These are phyloP conservation scores for Kwoniella sp. DNA, from an alignment of 768 basidiomycete species.

Conservation along the genomic window DNA sequence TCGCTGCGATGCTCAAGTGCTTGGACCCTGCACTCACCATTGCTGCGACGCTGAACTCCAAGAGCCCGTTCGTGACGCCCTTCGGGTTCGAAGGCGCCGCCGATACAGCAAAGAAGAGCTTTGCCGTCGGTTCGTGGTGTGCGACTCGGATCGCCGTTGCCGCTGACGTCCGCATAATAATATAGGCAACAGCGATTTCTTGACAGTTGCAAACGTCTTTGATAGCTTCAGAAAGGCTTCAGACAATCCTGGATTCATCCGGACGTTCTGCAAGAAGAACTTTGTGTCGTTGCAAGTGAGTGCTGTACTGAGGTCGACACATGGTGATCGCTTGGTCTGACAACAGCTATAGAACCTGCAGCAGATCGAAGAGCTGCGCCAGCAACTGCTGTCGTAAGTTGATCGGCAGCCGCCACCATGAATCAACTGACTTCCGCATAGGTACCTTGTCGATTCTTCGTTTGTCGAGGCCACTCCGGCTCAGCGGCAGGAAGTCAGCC, in stretches of 20 bases:
- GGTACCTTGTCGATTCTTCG: slow-evolving; percentile 81
- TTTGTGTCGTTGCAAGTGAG: slow-evolving; percentile 76
- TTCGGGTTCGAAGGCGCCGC: slow-evolving; percentile 84
- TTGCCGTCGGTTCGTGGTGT: slow-evolving; percentile 69
- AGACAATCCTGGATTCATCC: slow-evolving; percentile 58
- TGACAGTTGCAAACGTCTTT: slow-evolving; percentile 89
- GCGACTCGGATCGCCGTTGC: no score
- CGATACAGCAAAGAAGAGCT: slow-evolving; percentile 72
- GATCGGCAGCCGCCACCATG: no score
- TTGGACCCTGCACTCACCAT: slow-evolving; percentile 96
- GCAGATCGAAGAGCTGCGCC: slow-evolving; percentile 92
- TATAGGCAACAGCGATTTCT: slow-evolving; percentile 89
- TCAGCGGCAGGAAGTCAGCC: slow-evolving; percentile 66
- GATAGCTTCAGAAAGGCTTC: slow-evolving; percentile 76
- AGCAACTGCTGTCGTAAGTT: slow-evolving; percentile 71
- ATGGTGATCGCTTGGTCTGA: background rate
- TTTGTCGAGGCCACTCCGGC: slow-evolving; percentile 68
- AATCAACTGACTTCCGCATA: no score
- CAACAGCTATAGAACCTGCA: slow-evolving; percentile 89
- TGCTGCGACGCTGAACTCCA: slow-evolving; percentile 84
- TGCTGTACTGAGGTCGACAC: background rate
- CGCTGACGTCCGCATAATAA: no score
- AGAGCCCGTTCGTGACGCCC: slow-evolving; percentile 86
- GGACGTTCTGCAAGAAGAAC: slow-evolving; percentile 73
- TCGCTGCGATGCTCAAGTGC: slow-evolving; percentile 78